Conservation (phyloP, 345 rosid genomes). For the Orychophragmus violaceus region DNA sequence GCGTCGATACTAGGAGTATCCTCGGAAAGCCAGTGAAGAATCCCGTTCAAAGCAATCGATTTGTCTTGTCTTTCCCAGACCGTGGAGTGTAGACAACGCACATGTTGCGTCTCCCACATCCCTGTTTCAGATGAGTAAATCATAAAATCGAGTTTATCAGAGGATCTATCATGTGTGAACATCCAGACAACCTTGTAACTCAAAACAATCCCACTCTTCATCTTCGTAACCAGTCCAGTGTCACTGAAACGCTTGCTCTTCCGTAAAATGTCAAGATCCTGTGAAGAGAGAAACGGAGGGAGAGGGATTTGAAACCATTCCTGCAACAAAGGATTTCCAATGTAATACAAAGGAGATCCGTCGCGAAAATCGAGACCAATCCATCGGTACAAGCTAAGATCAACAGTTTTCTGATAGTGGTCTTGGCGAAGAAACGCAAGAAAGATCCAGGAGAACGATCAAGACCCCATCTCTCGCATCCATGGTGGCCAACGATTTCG, state of each 20-base stretch:
- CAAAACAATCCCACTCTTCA: neutral
- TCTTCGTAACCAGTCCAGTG: conserved; percentile 10
- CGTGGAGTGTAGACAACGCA: neutral
- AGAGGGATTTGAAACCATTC: conserved; percentile 15
- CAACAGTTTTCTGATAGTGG: neutral
- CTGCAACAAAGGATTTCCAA: conserved; percentile 2
- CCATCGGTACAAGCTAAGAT: conserved; percentile 12
- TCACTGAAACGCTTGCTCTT: neutral
- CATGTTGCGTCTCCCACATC: neutral
- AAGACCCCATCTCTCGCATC: neutral
- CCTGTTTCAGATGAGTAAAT: conserved; percentile 15
- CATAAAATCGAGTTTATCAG: neutral
- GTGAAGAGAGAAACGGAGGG: neutral
- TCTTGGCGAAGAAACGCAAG: neutral
- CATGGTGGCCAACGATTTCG: conserved; percentile 10
- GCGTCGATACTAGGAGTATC: neutral
- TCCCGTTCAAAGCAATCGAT: conserved; percentile 14
- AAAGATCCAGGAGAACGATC: neutral
- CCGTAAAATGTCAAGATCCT: neutral
- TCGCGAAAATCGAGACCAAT: neutral
- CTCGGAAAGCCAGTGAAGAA: conserved; percentile 14
- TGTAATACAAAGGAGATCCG: neutral
- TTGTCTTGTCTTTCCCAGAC: neutral
- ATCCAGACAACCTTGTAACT: conserved; percentile 23
- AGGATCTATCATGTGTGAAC: neutral